A percentile compares a stretch with the other conserved stretches of the same genome.
Evolutionary conservation across 176 grass and related monocot species (phyloP).

Genomic region (Aegilops umbellulata): DNA sequence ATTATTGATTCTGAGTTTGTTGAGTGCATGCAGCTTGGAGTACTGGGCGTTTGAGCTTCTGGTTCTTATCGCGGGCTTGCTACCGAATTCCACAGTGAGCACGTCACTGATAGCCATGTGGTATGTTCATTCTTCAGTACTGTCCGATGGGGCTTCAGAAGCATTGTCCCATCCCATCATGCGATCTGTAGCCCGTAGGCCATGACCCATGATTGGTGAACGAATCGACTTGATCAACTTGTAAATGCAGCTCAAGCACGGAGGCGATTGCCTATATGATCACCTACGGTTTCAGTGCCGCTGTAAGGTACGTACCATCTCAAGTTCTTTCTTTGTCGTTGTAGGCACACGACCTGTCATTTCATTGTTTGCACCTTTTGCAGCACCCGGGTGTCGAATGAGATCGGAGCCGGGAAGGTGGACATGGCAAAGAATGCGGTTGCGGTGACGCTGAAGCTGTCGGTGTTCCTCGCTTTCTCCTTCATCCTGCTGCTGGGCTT

Average conservation of each 20-base stretch:
- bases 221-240: not conserved
- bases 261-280: constrained; percentile 77
- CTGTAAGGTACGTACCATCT: constrained; percentile 48
- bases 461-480: constrained; percentile 59
- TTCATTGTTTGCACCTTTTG: not conserved
- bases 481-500: constrained; percentile 54
- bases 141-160: not conserved
- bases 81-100: constrained; percentile 76
- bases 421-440: constrained; percentile 69
- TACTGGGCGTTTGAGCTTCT: constrained; percentile 90
- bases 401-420: constrained; percentile 69
- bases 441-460: constrained; percentile 72
- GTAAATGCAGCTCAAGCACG: constrained; percentile 54
- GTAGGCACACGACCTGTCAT: too few species aligned
- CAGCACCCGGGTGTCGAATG: constrained; percentile 89
- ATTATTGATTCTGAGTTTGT: too few species aligned
- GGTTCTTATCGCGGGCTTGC: constrained; percentile 74
- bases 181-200: not conserved
- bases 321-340: not conserved
- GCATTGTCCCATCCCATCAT: not conserved
- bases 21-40: constrained; percentile 57
- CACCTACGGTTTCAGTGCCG: constrained; percentile 85
- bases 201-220: too few species aligned
- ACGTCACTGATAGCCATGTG: constrained; percentile 94
- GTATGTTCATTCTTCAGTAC: constrained; percentile 25